Base-by-base conservation (phyloP, 2,329 filamentous ascomycete species). In the Clonostachys sp. region DNA sequence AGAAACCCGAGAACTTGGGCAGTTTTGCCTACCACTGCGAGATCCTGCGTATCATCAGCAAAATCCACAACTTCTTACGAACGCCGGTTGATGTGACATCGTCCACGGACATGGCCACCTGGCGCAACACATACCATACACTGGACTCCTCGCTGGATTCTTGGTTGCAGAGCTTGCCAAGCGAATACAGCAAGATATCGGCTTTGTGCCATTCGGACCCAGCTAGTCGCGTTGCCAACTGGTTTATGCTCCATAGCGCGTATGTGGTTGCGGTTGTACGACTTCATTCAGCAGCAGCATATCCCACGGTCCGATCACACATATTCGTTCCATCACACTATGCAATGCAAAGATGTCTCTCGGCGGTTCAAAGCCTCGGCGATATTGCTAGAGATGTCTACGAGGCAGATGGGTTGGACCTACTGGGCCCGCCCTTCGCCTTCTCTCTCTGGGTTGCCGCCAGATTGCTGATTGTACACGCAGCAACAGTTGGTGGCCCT, bases 21-120 rank as follows among this genome's bases (percentile, higher is more conserved):
- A 72, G 68, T 47, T 73, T 73, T 48, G 69, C 70, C 0, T 70
- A 73, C 13, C 70, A 73, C 45, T 72, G 70, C 52, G 65, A 72
- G 45, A 68, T 73, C n/a, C 53, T 72, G 10, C 59, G 65, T 2
- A 71, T 72, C 14, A 52, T 73, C 2, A 71, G 66, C 51, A 63
- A 61, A n/a, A 64, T 73, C 2, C 69, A 73, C 52, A 61, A 65
- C 39, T 73, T 73, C 45, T 60, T 73, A 34, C 67, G 68, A 42
- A 60, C 53, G 1, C 66, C 69, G 1, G 50, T 73, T 41, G 68
- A 73, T 45, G 59, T 70, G 2, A 64, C 64, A 1, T 69, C 65
- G 0, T 55, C 67, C 1, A 45, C 58, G 3, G 68, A 66, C 14
- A 67, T 71, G 58, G 60, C 66, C 9, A 57, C 54, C 8, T 73